These are phyloP conservation scores for Monotropa hypopitys DNA, from an alignment of 179 eudicot species.

Conservation along the genomic window DNA sequence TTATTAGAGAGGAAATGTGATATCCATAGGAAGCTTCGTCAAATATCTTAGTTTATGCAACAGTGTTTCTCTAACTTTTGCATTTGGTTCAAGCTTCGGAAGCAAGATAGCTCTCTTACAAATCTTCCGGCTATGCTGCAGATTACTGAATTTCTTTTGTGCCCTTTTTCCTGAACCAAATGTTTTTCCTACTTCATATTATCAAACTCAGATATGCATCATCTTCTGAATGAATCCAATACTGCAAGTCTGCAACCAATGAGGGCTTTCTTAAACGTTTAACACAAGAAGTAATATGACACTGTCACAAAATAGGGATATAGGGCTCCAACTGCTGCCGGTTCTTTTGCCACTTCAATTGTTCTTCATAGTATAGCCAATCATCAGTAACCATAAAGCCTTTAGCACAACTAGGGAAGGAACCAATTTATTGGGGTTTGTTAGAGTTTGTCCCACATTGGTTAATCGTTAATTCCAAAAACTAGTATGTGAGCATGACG, in stretches of 20 bases:
- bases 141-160: background rate
- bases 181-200: background rate
- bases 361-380: background rate
- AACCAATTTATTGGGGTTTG: background rate
- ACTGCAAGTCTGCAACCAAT: background rate
- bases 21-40: background rate
- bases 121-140: slow-evolving; percentile 1
- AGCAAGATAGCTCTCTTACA: background rate
- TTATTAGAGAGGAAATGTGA: background rate
- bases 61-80: background rate
- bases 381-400: background rate
- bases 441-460: too few species aligned
- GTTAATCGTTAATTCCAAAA: too few species aligned
- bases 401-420: background rate
- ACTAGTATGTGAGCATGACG: too few species aligned
- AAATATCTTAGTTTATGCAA: background rate
- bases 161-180: background rate
- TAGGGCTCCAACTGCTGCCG: background rate
- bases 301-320: background rate
- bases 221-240: background rate
- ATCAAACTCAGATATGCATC: background rate
- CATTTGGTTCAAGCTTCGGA: background rate
- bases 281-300: too few species aligned
- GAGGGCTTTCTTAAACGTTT: background rate
- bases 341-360: background rate